Evolutionary conservation across 2,329 filamentous ascomycete species (phyloP), one percentile per base, ranked within the genome.

Genomic region (Rugonectria rugulosa): DNA sequence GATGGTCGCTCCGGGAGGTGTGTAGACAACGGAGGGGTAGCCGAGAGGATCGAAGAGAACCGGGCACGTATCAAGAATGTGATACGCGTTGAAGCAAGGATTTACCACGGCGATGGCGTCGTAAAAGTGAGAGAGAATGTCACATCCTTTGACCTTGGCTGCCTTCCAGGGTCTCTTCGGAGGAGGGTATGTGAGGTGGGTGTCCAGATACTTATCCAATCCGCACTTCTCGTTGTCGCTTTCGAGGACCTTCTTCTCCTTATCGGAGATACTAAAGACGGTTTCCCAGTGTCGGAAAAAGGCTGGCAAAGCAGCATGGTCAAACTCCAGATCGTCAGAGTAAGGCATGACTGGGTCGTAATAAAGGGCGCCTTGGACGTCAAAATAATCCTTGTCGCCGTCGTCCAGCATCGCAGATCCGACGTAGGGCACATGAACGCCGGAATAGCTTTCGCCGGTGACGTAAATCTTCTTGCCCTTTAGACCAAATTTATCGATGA

Each of bases 71-170:
- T 83, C 85, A 7, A 84, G 83, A 12, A 92, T 80, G 42, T 88
- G 82, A 74, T 92, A 92, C 23, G 89, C 75, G 68, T 91, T 83
- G 73, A 88, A 93, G 76, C 90, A 93, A 0, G 90, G 90, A 73
- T 93, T 93, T 36, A 86, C 73, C 3, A 75, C 66, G n/a, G 77
- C 65, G 5, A 81, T 79, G 32, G 86, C 88, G 2, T 79, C 66
- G 63, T 76, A 75, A 42, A 90, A 82, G 44, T 84, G 75, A 57
- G 77, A 70, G 65, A 79, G 86, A 21, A 89, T 67, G 46, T 78
- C 74, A 68, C 50, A 88, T 14, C 76, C 77, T 1, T 75, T 67
- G 1, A 72, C 71, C 29, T 68, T 63, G 0, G 48, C 58, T 61
- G 23, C 73, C 69, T 53, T 77, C 71, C 38, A 73, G 70, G 63